Conservation (phyloP, 2,329 filamentous ascomycete genomes). For the Calonectria henricotiae region DNA sequence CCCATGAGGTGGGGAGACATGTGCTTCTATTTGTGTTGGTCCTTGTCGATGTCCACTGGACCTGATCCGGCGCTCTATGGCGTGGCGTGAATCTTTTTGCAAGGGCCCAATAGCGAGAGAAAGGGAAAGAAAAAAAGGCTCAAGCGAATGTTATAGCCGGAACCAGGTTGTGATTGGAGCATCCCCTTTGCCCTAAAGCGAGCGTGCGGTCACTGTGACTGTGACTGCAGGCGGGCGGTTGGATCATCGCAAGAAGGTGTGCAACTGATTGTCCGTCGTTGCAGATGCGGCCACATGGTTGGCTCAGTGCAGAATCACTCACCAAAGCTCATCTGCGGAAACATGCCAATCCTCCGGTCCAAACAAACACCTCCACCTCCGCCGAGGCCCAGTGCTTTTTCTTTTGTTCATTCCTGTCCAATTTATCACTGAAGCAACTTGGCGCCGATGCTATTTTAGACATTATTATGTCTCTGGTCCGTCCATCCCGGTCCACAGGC, state of each 20-base stretch:
- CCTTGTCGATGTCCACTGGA: slow-evolving; percentile 36
- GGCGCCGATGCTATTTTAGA: slow-evolving; percentile 24
- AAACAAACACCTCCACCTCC: slow-evolving; percentile 13
- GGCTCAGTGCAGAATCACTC: slow-evolving; percentile 20
- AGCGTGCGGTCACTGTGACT: slow-evolving; percentile 10
- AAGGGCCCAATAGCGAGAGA: slow-evolving; percentile 13
- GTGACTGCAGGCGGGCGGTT: slow-evolving; percentile 19
- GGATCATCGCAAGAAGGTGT: slow-evolving; percentile 10
- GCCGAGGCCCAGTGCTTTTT: neutral
- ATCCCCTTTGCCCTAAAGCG: neutral
- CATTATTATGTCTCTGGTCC: slow-evolving; percentile 24
- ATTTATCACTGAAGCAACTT: slow-evolving; percentile 22
- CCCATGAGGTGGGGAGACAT: slow-evolving; percentile 31
- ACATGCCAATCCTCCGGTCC: slow-evolving; percentile 12
- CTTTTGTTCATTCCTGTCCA: slow-evolving; percentile 8
- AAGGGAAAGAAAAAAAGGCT: neutral
- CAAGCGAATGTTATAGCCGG: neutral
- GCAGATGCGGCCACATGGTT: slow-evolving; percentile 20
- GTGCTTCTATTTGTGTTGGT: slow-evolving; percentile 34
- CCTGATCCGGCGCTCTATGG: slow-evolving; percentile 15
- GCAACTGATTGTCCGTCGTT: slow-evolving; percentile 16
- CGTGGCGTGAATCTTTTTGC: slow-evolving; percentile 23
- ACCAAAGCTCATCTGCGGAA: slow-evolving; percentile 19
- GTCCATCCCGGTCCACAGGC: slow-evolving; percentile 10
- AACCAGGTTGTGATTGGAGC: slow-evolving; percentile 16